phyloP scores from a whole-genome alignment of 2,329 filamentous ascomycete species.

The Fusarium citri region DNA sequence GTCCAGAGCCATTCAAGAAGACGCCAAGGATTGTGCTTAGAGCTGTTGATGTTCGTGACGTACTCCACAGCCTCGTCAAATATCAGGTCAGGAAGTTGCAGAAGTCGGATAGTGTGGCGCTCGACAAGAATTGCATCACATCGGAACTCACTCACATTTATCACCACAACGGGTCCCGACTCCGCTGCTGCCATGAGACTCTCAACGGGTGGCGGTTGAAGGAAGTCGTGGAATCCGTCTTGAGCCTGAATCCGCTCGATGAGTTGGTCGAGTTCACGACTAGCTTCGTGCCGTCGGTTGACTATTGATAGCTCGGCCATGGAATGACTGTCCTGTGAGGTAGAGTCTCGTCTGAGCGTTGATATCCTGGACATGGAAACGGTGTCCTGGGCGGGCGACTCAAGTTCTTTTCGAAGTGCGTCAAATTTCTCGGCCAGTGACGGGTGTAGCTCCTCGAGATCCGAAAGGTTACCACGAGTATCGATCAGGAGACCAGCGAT shows the following conservation, averaged over 20 bases:
- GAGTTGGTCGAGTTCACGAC: rapidly evolving
- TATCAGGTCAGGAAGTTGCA: neutral
- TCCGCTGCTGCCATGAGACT: neutral
- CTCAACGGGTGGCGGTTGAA: rapidly evolving
- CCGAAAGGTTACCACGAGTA: neutral
- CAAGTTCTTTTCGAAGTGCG: neutral
- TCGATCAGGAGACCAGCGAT: neutral
- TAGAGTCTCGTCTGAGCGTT: no score
- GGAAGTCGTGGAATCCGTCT: neutral
- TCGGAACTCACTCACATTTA: neutral
- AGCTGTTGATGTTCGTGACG: rapidly evolving
- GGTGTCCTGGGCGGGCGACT: rapidly evolving
- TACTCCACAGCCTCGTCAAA: rapidly evolving
- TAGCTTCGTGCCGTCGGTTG: neutral
- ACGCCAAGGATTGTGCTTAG: rapidly evolving
- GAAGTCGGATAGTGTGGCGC: rapidly evolving
- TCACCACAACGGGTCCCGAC: rapidly evolving
- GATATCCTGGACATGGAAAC: no score
- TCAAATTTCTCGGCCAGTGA: neutral
- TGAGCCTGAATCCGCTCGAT: rapidly evolving
- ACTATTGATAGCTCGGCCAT: neutral
- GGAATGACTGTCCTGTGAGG: neutral
- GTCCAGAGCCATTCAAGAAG: neutral
- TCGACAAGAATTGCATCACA: neutral
- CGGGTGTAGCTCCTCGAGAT: neutral